Percentiles rank a stretch among this genome's conserved stretches.
These are phyloP conservation scores for Malassezia cuniculi DNA, from an alignment of 1,284 basidiomycete species.

Conservation along the genomic window DNA sequence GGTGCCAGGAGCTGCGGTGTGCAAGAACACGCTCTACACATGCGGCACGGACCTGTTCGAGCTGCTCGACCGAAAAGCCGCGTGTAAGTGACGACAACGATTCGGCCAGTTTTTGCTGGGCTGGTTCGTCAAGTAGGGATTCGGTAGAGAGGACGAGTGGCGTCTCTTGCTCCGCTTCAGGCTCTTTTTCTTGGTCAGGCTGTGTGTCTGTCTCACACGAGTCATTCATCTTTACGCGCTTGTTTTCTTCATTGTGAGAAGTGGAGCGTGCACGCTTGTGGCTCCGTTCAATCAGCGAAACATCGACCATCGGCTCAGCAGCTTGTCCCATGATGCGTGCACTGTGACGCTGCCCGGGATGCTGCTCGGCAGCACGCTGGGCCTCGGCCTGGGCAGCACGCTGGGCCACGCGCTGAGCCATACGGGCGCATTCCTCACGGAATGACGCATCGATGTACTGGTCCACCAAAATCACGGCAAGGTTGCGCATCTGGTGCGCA, in stretches of 20 bases:
- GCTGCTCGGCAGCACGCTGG: slow-evolving; percentile 52
- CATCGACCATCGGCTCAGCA: slow-evolving; percentile 49
- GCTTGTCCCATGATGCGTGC: slow-evolving; percentile 59
- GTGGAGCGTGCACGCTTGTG: slow-evolving; percentile 23
- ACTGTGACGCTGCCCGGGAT: slow-evolving; percentile 26
- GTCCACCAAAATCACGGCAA: slow-evolving; percentile 71
- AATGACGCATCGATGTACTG: slow-evolving; percentile 72
- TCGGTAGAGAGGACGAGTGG: not conserved
- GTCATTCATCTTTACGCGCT: not conserved
- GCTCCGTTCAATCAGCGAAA: slow-evolving; percentile 17
- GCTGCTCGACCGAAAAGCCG: slow-evolving; percentile 57
- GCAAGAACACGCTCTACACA: slow-evolving; percentile 70
- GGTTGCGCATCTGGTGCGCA: slow-evolving; percentile 78
- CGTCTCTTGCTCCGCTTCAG: not conserved
- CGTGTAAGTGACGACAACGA: slow-evolving; percentile 17
- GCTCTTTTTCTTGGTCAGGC: not conserved
- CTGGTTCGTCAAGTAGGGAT: slow-evolving; percentile 9
- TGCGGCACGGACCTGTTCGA: slow-evolving; percentile 80
- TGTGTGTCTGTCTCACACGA: not conserved
- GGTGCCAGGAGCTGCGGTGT: slow-evolving; percentile 67
- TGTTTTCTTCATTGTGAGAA: slow-evolving; percentile 1
- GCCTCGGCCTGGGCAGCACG: slow-evolving; percentile 45
- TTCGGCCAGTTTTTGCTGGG: slow-evolving; percentile 13
- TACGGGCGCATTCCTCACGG: slow-evolving; percentile 69
- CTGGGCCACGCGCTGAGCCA: slow-evolving; percentile 66